Base-by-base conservation (phyloP, 306 rosid genomes). In the Nissolia schottii region DNA sequence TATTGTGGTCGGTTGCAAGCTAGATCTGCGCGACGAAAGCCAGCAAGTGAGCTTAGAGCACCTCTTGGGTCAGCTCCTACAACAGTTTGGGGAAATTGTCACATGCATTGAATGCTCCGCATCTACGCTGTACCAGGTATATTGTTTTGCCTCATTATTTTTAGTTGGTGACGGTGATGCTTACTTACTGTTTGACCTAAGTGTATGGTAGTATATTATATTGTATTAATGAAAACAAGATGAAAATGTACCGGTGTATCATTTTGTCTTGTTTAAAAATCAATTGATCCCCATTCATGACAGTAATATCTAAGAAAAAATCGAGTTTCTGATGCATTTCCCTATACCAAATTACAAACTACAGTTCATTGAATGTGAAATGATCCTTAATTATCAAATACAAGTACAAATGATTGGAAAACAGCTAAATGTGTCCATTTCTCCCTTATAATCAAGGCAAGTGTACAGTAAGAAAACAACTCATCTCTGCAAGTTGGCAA, bases 61-160 rank as follows among this genome's bases (percentile, higher is more conserved):
- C 50, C 76, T 79, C 53, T 59, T 83, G 86, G 14, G 61, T 19
- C 79, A 79, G 67, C 84, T 79, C 24, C 63, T 83, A 34, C 71
- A 67, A 76, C 82, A 76, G 77, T 71, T 14, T 51, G 46, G 34
- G 56, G 58, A 61, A 46, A 65, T 79, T 31, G 82, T 40, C 29
- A 71, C 82, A 56, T 83, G 87, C 54, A 66, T 83, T 65, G 87
- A 83, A 61, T 83, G 87, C 82, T 83, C 87, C 14, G 87, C 87
- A 14, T 70, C 70, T 23, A 76, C 87, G 1, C 79, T 76, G 35
- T 79, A 83, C 81, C 87, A 83, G 84, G 87, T 76, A 54, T 67
- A 48, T 54, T 65, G 76, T 53, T 25, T 71, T 45, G 59, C 64
- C 9, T 13, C 13, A 4, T 7, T 29, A 41, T 27, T 75, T 6